Evolutionary conservation across 2,329 filamentous ascomycete species (phyloP), one percentile per base, ranked within the genome.

Genomic region (Sphaerulina musiva): DNA sequence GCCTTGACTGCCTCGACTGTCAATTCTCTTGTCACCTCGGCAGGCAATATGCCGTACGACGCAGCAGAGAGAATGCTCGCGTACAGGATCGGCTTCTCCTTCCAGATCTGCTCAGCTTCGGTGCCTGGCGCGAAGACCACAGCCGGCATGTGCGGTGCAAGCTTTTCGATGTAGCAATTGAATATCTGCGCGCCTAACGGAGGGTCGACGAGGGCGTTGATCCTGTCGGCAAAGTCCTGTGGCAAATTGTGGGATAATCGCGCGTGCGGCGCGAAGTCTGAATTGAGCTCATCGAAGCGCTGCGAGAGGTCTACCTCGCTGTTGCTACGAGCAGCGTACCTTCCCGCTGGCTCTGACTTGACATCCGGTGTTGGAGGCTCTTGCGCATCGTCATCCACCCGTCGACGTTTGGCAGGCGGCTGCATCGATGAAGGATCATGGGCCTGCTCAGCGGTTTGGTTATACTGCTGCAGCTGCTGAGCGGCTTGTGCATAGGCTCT

Each of bases 1-100:
- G 83, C 75, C 57, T 83, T 81, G 73, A 89, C 86, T 52, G 89
- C 72, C 63, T 93, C 84, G 56, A 79, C 80, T 8, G 84, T 79
- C 11, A 95, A 73, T 26, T 75, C 73, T 8, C 79, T 75, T 66
- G 90, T 87, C 3, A 76, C 65, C 2, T 80, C 73, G n/a, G 77
- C 74, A 12, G 74, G 70, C 9, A 82, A 73, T 2, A 73, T 72
- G 3, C 78, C 78, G 46, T 72, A 72, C 2, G 79, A 76, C 0
- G 80, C 76, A 8, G 77, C 74, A 12, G 77, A 76, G 11, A 84
- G 62, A 12, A 85, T 78, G 2, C 79, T 74, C 10, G 83, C 73
- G 59, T 84, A 83, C 0, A 85, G 70, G 7, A 80, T 69, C 0
- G 82, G 82, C 66, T 81, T 84, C 47, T 77, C 76, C 44, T 76